Conservation (phyloP, 495 filamentous ascomycete genomes). For the Aspergillus leporis region DNA sequence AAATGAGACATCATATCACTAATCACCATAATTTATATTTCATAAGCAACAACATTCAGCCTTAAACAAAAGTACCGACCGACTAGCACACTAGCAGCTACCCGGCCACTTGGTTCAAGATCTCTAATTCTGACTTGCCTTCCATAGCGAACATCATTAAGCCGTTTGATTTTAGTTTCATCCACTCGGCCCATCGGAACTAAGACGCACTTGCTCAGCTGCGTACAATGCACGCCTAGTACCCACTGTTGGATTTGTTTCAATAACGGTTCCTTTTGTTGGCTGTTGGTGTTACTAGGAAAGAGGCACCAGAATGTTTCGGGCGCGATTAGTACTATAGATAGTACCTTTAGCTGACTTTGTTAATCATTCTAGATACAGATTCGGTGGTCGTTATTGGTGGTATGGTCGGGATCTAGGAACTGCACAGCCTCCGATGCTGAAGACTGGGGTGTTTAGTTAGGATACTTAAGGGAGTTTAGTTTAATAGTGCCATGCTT, state of each 20-base stretch:
- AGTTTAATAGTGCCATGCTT: not conserved
- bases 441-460: not conserved
- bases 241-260: not conserved
- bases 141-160: not conserved
- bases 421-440: not conserved
- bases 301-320: not conserved
- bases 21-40: no score
- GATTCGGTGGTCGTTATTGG: not conserved
- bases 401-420: not conserved
- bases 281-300: not conserved
- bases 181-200: not conserved
- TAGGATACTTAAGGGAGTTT: not conserved
- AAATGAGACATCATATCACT: no score
- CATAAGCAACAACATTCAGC: not conserved
- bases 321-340: not conserved
- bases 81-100: not conserved
- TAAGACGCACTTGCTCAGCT: not conserved
- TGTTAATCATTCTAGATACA: not conserved
- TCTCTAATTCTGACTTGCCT: not conserved
- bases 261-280: not conserved
- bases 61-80: not conserved
- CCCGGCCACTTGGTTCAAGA: not conserved
- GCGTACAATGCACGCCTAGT: not conserved
- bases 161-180: slow-evolving; percentile 1
- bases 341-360: not conserved